Conservation (phyloP, 306 rosid genomes). For the Corylus americana region DNA sequence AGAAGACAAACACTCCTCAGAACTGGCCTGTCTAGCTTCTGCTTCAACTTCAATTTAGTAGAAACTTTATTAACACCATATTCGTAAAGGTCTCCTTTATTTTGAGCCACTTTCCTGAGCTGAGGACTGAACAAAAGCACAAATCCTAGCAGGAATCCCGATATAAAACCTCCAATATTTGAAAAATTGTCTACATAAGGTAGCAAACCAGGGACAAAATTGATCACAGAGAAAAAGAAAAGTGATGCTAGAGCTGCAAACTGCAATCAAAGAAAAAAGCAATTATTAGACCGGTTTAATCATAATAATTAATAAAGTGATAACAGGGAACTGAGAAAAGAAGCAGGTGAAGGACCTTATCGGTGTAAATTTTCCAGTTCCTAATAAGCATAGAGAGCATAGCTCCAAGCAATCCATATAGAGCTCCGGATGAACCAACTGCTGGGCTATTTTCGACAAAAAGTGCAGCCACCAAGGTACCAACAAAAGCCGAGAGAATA, state of each 20-base stretch:
- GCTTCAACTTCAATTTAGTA: slow-evolving; percentile 54
- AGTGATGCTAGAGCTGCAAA: slow-evolving; percentile 58
- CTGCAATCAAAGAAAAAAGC: slow-evolving; percentile 44
- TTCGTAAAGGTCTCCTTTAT: slow-evolving; percentile 51
- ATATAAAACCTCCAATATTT: slow-evolving; percentile 70
- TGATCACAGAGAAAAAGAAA: slow-evolving; percentile 50
- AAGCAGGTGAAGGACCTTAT: slow-evolving; percentile 50
- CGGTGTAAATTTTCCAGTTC: slow-evolving; percentile 68
- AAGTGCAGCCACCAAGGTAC: slow-evolving; percentile 84
- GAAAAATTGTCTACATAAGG: slow-evolving; percentile 82
- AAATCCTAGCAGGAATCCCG: slow-evolving; percentile 89
- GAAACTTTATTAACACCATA: slow-evolving; percentile 48
- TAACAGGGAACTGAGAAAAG: background rate
- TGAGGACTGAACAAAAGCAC: slow-evolving; percentile 54
- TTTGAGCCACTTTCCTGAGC: slow-evolving; percentile 45
- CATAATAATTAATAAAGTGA: slow-evolving; percentile 13
- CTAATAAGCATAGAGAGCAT: slow-evolving; percentile 63
- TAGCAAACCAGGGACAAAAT: slow-evolving; percentile 72
- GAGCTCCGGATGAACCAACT: slow-evolving; percentile 81
- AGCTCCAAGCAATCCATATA: slow-evolving; percentile 83
- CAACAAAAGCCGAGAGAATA: slow-evolving; percentile 66
- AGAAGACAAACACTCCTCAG: slow-evolving; percentile 57
- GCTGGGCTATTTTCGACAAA: slow-evolving; percentile 61
- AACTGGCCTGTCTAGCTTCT: slow-evolving; percentile 63
- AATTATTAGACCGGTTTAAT: slow-evolving; percentile 15